A percentile compares a stretch with the other conserved stretches of the same genome.
Evolutionary conservation across 2,329 filamentous ascomycete species (phyloP).

Genomic region (Pyricularia pennisetigena): DNA sequence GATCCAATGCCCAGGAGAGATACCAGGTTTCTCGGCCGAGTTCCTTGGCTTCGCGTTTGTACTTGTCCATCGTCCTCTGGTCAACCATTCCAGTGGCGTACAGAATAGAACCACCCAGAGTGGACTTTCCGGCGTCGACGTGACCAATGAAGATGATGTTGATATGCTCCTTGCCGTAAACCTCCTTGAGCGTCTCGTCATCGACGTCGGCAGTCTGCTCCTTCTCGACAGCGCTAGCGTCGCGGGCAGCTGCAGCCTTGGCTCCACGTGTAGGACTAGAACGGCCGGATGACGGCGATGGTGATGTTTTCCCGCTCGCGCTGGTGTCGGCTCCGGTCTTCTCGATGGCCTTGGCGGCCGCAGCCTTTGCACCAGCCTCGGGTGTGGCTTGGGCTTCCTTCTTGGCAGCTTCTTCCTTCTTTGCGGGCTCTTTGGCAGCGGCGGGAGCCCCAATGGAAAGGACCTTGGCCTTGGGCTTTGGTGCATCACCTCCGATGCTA

Average conservation of each 20-base stretch:
- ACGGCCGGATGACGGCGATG: constrained; percentile 72
- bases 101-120: constrained; percentile 84
- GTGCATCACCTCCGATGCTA: constrained; percentile 46
- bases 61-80: constrained; percentile 95
- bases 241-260: constrained; percentile 46
- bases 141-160: constrained; percentile 96
- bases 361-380: constrained; percentile 73
- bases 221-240: constrained; percentile 75
- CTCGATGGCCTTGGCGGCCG: constrained; percentile 81
- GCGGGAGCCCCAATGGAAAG: constrained; percentile 54
- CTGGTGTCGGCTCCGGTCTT: constrained; percentile 68
- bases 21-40: constrained; percentile 97
- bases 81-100: constrained; percentile 99
- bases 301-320: constrained; percentile 64
- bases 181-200: constrained; percentile 72
- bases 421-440: constrained; percentile 22
- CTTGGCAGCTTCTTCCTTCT: constrained; percentile 37
- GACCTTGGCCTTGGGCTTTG: constrained; percentile 54
- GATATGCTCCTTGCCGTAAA: constrained; percentile 87
- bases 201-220: constrained; percentile 69
- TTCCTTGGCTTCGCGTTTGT: constrained; percentile 94
- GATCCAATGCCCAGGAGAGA: constrained; percentile 92
- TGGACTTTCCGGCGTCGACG: constrained; percentile 97
- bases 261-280: constrained; percentile 64
- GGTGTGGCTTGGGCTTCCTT: constrained; percentile 33